These are phyloP conservation scores for Schizosaccharomyces cryophilus DNA, from an alignment of 805 yeast species.

Conservation along the genomic window DNA sequence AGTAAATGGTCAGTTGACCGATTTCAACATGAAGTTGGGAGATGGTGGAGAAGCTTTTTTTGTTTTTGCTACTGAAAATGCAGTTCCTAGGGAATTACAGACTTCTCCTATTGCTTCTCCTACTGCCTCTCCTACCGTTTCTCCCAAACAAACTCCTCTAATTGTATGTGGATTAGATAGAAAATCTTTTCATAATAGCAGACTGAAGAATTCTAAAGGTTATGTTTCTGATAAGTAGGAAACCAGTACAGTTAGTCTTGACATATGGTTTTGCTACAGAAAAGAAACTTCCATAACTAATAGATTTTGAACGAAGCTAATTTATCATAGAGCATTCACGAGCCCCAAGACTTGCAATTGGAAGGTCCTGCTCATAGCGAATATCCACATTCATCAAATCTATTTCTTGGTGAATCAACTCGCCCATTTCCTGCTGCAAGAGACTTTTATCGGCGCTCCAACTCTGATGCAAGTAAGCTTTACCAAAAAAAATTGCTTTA, in stretches of 20 bases:
- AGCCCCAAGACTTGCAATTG: constrained; percentile 4
- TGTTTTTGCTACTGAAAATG: constrained; percentile 60
- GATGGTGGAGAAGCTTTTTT: constrained; percentile 97
- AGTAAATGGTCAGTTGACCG: constrained; percentile 59
- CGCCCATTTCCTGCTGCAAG: neutral
- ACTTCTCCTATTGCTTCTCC: constrained; percentile 80
- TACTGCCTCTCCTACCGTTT: constrained; percentile 23
- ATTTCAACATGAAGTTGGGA: constrained; percentile 84
- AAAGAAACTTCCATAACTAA: neutral
- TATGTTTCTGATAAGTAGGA: neutral
- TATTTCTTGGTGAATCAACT: neutral
- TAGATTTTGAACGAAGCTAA: too few relatives aligned
- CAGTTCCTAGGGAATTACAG: constrained; percentile 52
- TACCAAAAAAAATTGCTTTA: too few relatives aligned
- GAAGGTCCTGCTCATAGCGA: neutral
- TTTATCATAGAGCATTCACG: neutral
- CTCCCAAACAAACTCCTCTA: constrained; percentile 11
- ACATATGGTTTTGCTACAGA: neutral
- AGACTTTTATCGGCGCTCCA: neutral
- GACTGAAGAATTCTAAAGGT: too few relatives aligned
- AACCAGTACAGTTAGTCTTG: neutral
- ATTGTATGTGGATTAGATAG: neutral
- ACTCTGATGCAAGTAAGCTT: neutral
- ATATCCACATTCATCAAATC: neutral
- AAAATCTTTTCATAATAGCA: neutral